Conservation (phyloP, 441 rosid genomes). For the Populus tomentosa region DNA sequence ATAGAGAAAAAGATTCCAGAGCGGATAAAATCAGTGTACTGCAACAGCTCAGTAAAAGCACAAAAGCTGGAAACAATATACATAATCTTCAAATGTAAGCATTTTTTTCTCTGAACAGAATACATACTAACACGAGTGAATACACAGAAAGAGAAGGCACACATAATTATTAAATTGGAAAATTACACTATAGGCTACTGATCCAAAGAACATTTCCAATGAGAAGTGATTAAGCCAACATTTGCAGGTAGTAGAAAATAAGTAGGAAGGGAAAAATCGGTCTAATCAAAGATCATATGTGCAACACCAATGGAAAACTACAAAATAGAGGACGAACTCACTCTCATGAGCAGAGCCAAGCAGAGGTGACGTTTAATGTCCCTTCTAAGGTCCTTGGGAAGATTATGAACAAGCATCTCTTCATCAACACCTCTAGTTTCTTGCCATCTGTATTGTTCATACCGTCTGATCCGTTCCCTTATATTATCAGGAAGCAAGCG, state of each 20-base stretch:
- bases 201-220: neutral
- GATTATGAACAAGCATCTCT: constrained; percentile 49
- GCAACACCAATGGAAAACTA: neutral
- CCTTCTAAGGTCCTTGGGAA: constrained; percentile 62
- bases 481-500: constrained; percentile 48
- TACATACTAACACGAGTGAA: neutral
- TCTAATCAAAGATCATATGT: neutral
- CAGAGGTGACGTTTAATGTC: constrained; percentile 73
- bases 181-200: neutral
- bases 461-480: constrained; percentile 46
- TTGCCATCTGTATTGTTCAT: constrained; percentile 63
- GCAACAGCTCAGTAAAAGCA: neutral
- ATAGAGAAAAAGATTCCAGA: neutral
- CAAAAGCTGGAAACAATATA: neutral
- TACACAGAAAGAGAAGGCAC: neutral
- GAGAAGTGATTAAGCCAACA: neutral
- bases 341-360: constrained; percentile 61
- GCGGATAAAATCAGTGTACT: neutral
- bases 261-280: neutral
- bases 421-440: constrained; percentile 66
- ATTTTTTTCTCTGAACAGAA: neutral
- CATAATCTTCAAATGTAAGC: neutral
- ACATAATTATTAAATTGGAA: neutral
- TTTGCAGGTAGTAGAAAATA: neutral
- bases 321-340: constrained; percentile 21